Base-by-base conservation (phyloP, 805 yeast genomes). In the Saccharomycopsis synnaedendra region DNA sequence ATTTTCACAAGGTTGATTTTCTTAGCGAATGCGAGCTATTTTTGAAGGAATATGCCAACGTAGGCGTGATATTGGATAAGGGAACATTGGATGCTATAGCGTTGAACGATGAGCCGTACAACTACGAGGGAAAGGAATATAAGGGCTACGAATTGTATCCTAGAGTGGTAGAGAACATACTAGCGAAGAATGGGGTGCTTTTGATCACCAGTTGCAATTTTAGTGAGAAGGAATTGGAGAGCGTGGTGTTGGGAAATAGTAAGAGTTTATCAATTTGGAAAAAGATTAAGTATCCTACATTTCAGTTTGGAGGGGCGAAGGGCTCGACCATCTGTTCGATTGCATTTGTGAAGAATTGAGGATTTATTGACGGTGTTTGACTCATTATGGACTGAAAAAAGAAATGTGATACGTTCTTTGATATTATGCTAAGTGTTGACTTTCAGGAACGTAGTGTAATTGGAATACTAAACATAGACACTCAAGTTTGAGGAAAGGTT, bases 81-180 rank as follows among this genome's bases (percentile, higher is more conserved):
- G 99, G 99, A 5, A 93, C 99, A 0, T 66, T 93, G 28, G 99
- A 93, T 65, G 99, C 99, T 4, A 90, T 93, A 52, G 97, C 96
- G 0, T 70, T 93, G 41, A 85, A 86, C 61, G 82, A 82, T 28
- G 55, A 67, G 1, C 71, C 64, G 27, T 75, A 74, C 50, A 71
- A 64, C 5, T 65, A 64, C 8, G 70, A 68, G 5, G 46, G 42
- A 3, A 31, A 42, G 7, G 10, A 11, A 27, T 41, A 41, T 34
- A 6, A 39, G 55, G 72, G 75, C 5, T 60, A 74, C 49, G 78
- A 81, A 31, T 66, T 76, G 10, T 90, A 93, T 57, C 78, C 88
- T 0, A 54, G 55, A 0, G 79, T 76, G 35, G 80, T 86, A 27
- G 67, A 68, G 42, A 71, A 72, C 47, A 55, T 85, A 45, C 64